phyloP scores from a whole-genome alignment of 116 monocot species.

The Posidonia oceanica region DNA sequence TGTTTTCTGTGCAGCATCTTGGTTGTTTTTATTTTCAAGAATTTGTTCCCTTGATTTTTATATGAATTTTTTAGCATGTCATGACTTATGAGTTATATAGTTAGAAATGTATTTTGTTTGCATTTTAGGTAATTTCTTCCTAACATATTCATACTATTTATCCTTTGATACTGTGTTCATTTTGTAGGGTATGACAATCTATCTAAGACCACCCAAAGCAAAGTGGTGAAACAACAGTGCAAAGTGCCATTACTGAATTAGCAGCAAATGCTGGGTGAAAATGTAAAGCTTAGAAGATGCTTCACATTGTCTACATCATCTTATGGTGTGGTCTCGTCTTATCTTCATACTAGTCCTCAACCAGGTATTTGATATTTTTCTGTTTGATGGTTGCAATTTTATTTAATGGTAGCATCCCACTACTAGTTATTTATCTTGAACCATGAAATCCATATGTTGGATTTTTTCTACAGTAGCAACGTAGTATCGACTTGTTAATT shows the following conservation, averaged over 20 bases:
- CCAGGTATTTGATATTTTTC: conserved; percentile 42
- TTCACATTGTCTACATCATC: conserved; percentile 56
- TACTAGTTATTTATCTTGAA: too few species aligned
- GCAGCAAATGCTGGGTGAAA: conserved; percentile 97
- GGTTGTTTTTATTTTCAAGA: too few species aligned
- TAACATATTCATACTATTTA: too few species aligned
- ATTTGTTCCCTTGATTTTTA: too few species aligned
- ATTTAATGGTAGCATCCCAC: neutral
- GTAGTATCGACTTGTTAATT: too few species aligned
- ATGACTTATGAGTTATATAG: too few species aligned
- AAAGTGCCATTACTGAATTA: conserved; percentile 85
- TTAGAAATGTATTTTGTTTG: too few species aligned
- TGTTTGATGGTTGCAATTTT: neutral
- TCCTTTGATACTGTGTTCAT: neutral
- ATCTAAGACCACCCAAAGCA: conserved; percentile 70
- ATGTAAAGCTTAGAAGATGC: conserved; percentile 81
- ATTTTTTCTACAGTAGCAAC: too few species aligned
- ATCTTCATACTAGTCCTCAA: conserved; percentile 74
- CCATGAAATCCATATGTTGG: too few species aligned
- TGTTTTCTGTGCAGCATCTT: too few species aligned
- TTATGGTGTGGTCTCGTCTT: conserved; percentile 71
- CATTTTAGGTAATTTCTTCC: too few species aligned
- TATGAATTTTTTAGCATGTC: too few species aligned
- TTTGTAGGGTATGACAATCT: conserved; percentile 59
- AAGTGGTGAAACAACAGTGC: conserved; percentile 70